Evolutionary conservation across 2,329 filamentous ascomycete genomes (phyloP), one percentile per base, ranked within the genome.

Genomic region (Ophiostoma himal-ulmi): DNA sequence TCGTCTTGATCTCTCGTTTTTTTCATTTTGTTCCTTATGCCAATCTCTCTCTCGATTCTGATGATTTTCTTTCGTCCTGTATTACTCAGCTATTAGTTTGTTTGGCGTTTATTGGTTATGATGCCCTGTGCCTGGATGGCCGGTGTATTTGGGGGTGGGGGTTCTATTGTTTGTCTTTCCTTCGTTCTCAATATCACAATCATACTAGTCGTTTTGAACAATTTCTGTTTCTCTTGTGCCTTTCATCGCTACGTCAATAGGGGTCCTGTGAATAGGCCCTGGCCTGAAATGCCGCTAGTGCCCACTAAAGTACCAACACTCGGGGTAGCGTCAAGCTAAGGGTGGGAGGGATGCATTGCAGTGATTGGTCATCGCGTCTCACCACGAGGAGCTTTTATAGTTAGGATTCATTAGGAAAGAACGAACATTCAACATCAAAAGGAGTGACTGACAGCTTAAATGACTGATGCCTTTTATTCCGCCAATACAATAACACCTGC

Each of bases 71-170:
- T 57, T 5, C 26, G 4, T 17, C 5, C 6, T 62, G 57, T 62
- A 7, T 62, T 62, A 64, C 22, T 22, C 22, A 22, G 22, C 36
- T 11, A 26, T 39, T 64, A 65, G 57, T 66, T 39, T 70, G 64
- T 44, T 54, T 60, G 65, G 10, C n/a, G 34, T 70, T 64, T 22
- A 14, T 68, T 57, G 44, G 69, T 22, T 30, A 34, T 64, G 41
- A 34, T n/a, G 26, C 11, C 41, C 22, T 11, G n/a, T 57, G 52
- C n/a, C 54, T 60, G 52, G 30, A 52, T 52, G 67, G 70, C 67
- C 26, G 57, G 26, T 62, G 17, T 52, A 13, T 8, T 60, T 34
- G 3, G 26, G 54, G 54, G 5, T 26, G 26, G 14, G 26, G 26
- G 52, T 5, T 62, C 6, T 14, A 34, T 17, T 62, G 4, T 62